Percentiles rank a stretch among this genome's conserved stretches.
phyloP scores from a whole-genome alignment of 2,329 filamentous ascomycete genomes.

The Neophaeococcomyces aloes region DNA sequence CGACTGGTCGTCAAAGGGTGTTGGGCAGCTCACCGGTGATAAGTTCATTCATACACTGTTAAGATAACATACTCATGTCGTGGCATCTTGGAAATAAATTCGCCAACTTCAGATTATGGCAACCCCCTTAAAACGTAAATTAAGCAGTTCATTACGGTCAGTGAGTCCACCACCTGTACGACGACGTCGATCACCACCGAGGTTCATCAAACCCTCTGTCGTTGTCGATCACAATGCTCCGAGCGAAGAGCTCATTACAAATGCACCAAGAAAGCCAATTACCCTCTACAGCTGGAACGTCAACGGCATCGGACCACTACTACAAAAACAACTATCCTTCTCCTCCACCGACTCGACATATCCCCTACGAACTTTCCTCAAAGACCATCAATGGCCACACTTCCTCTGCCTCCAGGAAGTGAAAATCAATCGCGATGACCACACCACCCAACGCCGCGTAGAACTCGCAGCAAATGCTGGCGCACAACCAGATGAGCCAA shows the following conservation, averaged over 20 bases:
- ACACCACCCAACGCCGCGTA: slow-evolving; percentile 31
- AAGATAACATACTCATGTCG: no score
- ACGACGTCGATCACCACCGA: background rate
- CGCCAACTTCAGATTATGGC: slow-evolving; percentile 7
- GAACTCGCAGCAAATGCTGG: slow-evolving; percentile 28
- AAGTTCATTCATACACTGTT: no score
- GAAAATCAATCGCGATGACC: slow-evolving; percentile 36
- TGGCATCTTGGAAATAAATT: no score
- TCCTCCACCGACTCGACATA: slow-evolving; percentile 27
- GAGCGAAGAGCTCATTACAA: no score
- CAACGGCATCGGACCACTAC: slow-evolving; percentile 38
- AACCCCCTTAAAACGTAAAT: slow-evolving; percentile 10
- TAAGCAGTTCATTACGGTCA: slow-evolving; percentile 10
- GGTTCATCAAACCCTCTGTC: background rate
- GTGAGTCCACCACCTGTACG: slow-evolving; percentile 3
- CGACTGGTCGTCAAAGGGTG: no score
- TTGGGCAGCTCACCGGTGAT: no score
- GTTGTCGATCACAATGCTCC: no score
- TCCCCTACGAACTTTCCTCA: slow-evolving; percentile 33
- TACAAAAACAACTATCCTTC: slow-evolving; percentile 31
- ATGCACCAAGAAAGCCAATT: background rate
- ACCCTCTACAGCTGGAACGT: slow-evolving; percentile 39
- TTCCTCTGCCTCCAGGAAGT: slow-evolving; percentile 42
- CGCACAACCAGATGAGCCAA: slow-evolving; percentile 21
- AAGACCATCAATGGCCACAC: slow-evolving; percentile 35